Conservation (phyloP, 2,329 filamentous ascomycete genomes). For the Pezicula radicicola region DNA sequence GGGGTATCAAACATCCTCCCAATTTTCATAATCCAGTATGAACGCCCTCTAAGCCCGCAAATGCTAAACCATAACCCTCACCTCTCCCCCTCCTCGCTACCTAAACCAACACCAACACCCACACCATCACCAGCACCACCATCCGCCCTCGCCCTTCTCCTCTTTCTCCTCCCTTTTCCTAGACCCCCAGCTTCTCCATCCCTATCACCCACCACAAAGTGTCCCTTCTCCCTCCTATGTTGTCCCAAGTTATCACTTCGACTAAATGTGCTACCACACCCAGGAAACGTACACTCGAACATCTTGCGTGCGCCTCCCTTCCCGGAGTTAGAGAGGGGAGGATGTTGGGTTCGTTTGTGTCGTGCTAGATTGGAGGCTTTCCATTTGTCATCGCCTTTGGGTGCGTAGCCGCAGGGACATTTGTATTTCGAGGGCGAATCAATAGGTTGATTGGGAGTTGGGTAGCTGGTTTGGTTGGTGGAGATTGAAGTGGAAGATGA, state of each 20-base stretch:
- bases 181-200: background rate
- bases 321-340: background rate
- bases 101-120: no score
- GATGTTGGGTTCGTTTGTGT: conserved; percentile 21
- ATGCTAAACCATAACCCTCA: no score
- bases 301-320: conserved; percentile 3
- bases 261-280: conserved; percentile 18
- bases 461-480: background rate
- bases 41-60: no score
- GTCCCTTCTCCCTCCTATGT: conserved; percentile 18
- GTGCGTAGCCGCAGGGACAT: conserved; percentile 15
- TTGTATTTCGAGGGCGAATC: conserved; percentile 6
- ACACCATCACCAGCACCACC: no score
- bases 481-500: background rate
- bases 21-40: no score
- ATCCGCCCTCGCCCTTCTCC: no score
- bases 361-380: conserved; percentile 22
- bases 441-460: background rate
- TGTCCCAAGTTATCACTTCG: conserved; percentile 22
- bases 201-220: conserved; percentile 2
- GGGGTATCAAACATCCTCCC: no score
- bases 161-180: no score
- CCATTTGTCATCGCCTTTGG: conserved; percentile 22
- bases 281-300: conserved; percentile 12
- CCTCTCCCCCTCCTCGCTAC: no score